Base-by-base conservation (phyloP, 1,139 yeast genomes). In the Saccharomyces hybrid region DNA sequence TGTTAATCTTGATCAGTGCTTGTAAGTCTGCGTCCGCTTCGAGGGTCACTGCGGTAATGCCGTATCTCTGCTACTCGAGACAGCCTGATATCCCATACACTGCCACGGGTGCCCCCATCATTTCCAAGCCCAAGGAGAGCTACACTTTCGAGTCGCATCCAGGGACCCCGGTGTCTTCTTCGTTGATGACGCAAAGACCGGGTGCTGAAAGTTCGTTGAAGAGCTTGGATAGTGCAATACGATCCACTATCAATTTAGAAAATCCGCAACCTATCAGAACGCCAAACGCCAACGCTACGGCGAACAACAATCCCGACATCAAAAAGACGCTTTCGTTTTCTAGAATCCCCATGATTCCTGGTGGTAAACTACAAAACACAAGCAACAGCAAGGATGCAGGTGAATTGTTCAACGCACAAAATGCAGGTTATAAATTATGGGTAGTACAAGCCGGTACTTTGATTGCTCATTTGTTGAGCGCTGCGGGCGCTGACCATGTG, bases 401-500 rank as follows among this genome's bases (percentile, higher is more conserved):
- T 28, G 65, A 67, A 44, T 52, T 65, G 44, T 66, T 59, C 55
- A 67, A 70, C 70, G 59, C 69, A 3, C 67, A 63, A 55, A 79
- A 79, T 56, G 76, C 87, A 31, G 95, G 96, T 2, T 88, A 90
- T 72, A 86, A 88, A 68, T 86, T 90, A 64, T 93, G 99, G 98
- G 85, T 91, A 31, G 95, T 97, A 0, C 98, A 91, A 71, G 86
- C 93, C 50, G 99, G 99, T 8, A 90, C 96, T 2, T 76, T 95
- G 58, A 82, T 95, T 59, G 98, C 99, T 48, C 86, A 90, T 64
- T 74, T 93, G 61, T 75, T 95, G 60, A 87, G 90, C 11, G 83
- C 95, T 3, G 96, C 99, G 0, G 99, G 99, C 34, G 97, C 98
- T 1, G 96, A 95, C 72, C 91, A 95, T 65, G 84, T 93, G 59